These are phyloP conservation scores for Termitomyces sp. DNA, from an alignment of 768 basidiomycete genomes.

Conservation along the genomic window DNA sequence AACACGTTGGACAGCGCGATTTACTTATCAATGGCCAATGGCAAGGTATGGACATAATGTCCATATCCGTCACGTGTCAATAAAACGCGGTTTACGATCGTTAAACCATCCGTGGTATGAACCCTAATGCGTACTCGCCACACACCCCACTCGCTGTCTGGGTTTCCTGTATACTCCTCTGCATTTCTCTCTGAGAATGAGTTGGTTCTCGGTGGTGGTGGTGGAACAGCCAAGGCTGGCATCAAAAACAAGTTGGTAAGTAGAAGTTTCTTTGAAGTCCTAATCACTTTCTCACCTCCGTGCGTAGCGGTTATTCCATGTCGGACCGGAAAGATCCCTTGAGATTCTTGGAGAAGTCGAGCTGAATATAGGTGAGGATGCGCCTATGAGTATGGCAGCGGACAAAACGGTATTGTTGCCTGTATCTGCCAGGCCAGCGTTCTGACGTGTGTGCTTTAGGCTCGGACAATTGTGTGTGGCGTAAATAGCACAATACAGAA, in stretches of 20 bases:
- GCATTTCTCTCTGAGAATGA: conserved; percentile 71
- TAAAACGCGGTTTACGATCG: not conserved
- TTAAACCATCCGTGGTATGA: not conserved
- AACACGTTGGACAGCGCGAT: conserved; percentile 1
- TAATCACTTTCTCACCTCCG: conserved; percentile 1
- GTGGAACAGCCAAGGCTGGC: conserved; percentile 81
- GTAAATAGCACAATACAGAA: conserved; percentile 75
- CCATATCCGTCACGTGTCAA: conserved; percentile 15
- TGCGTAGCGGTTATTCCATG: conserved; percentile 63
- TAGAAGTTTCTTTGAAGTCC: conserved; percentile 9
- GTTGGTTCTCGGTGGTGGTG: conserved; percentile 86
- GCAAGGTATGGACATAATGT: not conserved
- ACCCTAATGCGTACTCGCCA: conserved; percentile 74
- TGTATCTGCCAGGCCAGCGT: not conserved
- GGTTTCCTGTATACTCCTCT: conserved; percentile 88
- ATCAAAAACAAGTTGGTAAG: conserved; percentile 93
- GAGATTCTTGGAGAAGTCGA: conserved; percentile 65
- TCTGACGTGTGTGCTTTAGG: conserved; percentile 25
- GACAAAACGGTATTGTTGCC: conserved; percentile 48
- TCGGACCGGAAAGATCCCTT: conserved; percentile 51
- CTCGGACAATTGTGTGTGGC: conserved; percentile 70
- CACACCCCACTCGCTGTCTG: conserved; percentile 67
- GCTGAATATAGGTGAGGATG: conserved; percentile 81
- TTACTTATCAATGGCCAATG: not conserved
- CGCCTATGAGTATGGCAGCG: conserved; percentile 93